Conservation (phyloP, 2,329 filamentous ascomycete species). For the Xylariaceae sp. region DNA sequence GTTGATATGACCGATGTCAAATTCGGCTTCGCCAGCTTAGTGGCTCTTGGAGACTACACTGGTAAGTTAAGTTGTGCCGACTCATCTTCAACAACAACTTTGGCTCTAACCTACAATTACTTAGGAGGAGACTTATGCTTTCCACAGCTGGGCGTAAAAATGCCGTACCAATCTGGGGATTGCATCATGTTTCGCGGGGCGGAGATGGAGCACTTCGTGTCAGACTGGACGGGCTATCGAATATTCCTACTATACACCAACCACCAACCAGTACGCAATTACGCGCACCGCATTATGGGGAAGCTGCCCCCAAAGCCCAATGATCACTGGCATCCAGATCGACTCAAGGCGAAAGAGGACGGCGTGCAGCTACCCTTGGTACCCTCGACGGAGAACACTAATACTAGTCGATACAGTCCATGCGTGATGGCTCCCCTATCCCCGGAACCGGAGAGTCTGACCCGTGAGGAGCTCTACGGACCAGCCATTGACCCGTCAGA, state of each 20-base stretch:
- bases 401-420: neutral
- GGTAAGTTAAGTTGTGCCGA: slow-evolving; percentile 4
- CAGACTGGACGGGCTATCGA: slow-evolving; percentile 21
- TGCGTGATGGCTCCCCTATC: neutral
- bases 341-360: neutral
- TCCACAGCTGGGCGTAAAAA: slow-evolving; percentile 11
- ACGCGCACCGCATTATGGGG: slow-evolving; percentile 14
- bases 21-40: slow-evolving; percentile 12
- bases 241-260: slow-evolving; percentile 23
- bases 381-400: neutral
- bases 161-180: slow-evolving; percentile 16
- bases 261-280: slow-evolving; percentile 24
- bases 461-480: neutral
- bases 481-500: no score
- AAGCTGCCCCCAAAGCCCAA: slow-evolving; percentile 10
- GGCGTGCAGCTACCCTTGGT: neutral
- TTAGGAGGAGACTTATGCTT: slow-evolving; percentile 22
- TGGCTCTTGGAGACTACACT: slow-evolving; percentile 16
- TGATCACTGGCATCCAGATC: slow-evolving; percentile 16
- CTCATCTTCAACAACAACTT: neutral
- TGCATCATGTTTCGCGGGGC: slow-evolving; percentile 15
- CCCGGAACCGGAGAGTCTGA: neutral
- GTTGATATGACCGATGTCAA: slow-evolving; percentile 21
- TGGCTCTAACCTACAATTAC: neutral
- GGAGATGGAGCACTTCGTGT: slow-evolving; percentile 23